Percentiles rank a stretch among this genome's conserved stretches.
Conservation (phyloP, 495 filamentous ascomycete species). For the Aspergillus funiculosus region DNA sequence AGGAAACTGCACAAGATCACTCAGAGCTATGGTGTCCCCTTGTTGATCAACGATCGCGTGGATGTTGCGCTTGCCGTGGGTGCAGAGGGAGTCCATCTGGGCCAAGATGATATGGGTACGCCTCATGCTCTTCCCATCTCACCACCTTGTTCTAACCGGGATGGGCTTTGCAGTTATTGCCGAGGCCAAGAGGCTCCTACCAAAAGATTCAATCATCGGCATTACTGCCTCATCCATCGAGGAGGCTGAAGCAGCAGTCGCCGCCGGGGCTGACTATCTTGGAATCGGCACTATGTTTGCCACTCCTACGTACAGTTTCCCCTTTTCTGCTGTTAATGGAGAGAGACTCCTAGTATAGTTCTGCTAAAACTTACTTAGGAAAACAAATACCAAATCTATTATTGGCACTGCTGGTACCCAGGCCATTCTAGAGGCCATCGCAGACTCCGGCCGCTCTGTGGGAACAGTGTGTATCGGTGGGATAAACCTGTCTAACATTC, state of each 20-base stretch:
- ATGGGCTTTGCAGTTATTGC: slow-evolving; percentile 45
- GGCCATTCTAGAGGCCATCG: slow-evolving; percentile 58
- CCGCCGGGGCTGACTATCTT: slow-evolving; percentile 76
- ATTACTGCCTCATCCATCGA: slow-evolving; percentile 65
- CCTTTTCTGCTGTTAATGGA: too few relatives aligned
- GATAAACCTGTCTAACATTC: slow-evolving; percentile 72
- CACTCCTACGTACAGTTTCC: slow-evolving; percentile 79
- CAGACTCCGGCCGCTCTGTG: slow-evolving; percentile 37
- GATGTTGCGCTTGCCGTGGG: slow-evolving; percentile 83
- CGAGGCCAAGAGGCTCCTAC: slow-evolving; percentile 65
- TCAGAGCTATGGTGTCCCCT: slow-evolving; percentile 59
- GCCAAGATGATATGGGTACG: slow-evolving; percentile 88
- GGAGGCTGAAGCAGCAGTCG: slow-evolving; percentile 61
- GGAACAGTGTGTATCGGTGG: slow-evolving; percentile 79
- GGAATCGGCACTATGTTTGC: slow-evolving; percentile 84
- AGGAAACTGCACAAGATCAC: slow-evolving; percentile 65
- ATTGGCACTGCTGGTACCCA: slow-evolving; percentile 76
- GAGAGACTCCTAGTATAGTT: too few relatives aligned
- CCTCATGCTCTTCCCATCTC: slow-evolving; percentile 6
- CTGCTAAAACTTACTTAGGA: too few relatives aligned
- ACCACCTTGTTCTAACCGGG: neutral
- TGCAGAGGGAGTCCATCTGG: slow-evolving; percentile 88
- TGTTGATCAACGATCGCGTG: slow-evolving; percentile 93
- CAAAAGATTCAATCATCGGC: slow-evolving; percentile 61
- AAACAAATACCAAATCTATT: slow-evolving; percentile 70